Evolutionary conservation across 2,329 filamentous ascomycete genomes (phyloP), one percentile per base, ranked within the genome.

Genomic region (Pseudonectria foliicola): DNA sequence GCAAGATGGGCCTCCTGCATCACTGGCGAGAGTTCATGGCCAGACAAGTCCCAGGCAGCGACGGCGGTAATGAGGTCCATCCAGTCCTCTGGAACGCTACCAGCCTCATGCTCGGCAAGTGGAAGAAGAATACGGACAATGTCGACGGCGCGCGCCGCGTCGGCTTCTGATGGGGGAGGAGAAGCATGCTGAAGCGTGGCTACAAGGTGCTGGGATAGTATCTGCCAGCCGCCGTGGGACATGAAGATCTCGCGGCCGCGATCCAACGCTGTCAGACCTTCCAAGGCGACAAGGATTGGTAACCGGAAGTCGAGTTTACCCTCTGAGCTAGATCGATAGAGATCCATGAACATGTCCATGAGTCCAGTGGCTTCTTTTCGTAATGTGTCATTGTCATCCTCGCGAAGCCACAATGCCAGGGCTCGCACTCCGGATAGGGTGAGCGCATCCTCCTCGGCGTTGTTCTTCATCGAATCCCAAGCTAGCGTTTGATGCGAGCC

Each of bases 401-500:
- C 80, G 7, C 75, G 66, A n/a, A 84, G 60, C 81, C 81, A 85
- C 13, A 83, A 66, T 1, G 77, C 70, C 21, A 84, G 50, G 0
- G 73, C 61, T 29, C 75, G 62, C 14, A 82, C 56, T 0, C 73
- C 70, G 3, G 79, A 71, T 3, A 80, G 64, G 2, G 80, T 63
- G 7, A 84, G 62, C 1, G 74, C 70, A 45, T 85, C 80, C 6
- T 68, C 60, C 2, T 65, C 62, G 3, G 62, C 61, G 21, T 63
- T 59, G 41, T 67, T 61, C 8, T 66, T 64, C 36, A 67, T 65
- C 1, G 71, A 68, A 37, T 82, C 76, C 77, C 77, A 82, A 1
- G 71, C 63, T 11, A 81, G 57, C 0, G 70, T 70, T 18, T 65
- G 60, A 16, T 60, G 61, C 12, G 58, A 63, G 2, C 71, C 71